A percentile compares a stretch with the other conserved stretches of the same genome.
Conservation (phyloP, 2,329 filamentous ascomycete species). For the Davidsoniella eucalypti region DNA sequence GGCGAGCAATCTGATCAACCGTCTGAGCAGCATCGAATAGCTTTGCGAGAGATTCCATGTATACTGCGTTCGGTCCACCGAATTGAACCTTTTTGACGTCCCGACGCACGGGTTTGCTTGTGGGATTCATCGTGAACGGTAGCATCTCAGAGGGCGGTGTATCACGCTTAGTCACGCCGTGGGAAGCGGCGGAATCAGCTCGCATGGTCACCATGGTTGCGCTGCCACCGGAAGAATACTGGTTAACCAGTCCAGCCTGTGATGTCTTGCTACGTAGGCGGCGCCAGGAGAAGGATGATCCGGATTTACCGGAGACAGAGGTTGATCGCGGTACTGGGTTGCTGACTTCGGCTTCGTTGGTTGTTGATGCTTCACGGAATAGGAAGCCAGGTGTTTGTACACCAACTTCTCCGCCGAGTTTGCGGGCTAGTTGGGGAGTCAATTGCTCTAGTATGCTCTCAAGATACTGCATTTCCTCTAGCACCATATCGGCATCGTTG, state of each 20-base stretch:
- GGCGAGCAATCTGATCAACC: slow-evolving; percentile 85
- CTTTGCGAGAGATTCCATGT: slow-evolving; percentile 79
- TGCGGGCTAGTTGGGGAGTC: slow-evolving; percentile 59
- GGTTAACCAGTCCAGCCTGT: slow-evolving; percentile 38
- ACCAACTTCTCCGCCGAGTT: slow-evolving; percentile 85
- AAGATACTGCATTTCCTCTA: slow-evolving; percentile 85
- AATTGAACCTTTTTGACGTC: slow-evolving; percentile 55
- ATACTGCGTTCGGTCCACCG: slow-evolving; percentile 69
- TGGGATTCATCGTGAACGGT: slow-evolving; percentile 55
- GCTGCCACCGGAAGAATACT: slow-evolving; percentile 23
- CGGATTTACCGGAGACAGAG: slow-evolving; percentile 50
- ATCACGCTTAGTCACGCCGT: slow-evolving; percentile 3
- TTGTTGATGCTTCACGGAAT: slow-evolving; percentile 51
- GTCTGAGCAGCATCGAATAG: slow-evolving; percentile 88
- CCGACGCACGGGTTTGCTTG: slow-evolving; percentile 52
- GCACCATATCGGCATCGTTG: slow-evolving; percentile 74
- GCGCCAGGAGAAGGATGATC: slow-evolving; percentile 63
- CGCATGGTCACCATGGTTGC: slow-evolving; percentile 17
- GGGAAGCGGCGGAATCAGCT: not conserved
- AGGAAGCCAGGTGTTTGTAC: slow-evolving; percentile 55
- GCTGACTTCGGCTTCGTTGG: slow-evolving; percentile 27
- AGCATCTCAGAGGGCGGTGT: slow-evolving; percentile 51
- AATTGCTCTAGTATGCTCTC: slow-evolving; percentile 78
- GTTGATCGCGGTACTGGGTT: slow-evolving; percentile 33
- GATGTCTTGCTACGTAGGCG: slow-evolving; percentile 83